Conservation (phyloP, 441 rosid species). For the Erodium chrysanthum region DNA sequence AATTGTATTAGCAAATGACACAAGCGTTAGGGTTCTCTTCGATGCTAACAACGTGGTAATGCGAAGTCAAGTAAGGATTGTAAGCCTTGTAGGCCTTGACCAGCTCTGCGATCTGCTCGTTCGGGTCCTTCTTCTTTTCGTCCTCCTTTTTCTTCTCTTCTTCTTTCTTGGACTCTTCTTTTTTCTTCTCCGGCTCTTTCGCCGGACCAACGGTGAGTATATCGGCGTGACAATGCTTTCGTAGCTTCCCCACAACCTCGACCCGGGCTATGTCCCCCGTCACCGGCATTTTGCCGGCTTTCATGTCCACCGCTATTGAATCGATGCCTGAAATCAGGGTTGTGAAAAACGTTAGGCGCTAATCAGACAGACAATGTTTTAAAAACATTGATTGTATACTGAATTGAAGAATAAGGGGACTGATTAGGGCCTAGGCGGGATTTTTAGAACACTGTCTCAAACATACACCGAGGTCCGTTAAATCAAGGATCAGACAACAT, state of each 20-base stretch:
- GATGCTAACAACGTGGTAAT: slow-evolving; percentile 26
- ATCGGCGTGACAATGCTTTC: slow-evolving; percentile 30
- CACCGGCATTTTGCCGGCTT: slow-evolving; percentile 46
- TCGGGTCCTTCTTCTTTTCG: slow-evolving; percentile 23
- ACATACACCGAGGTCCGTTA: no score
- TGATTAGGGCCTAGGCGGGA: no score
- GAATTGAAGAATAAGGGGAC: no score
- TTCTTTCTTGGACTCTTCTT: slow-evolving; percentile 20
- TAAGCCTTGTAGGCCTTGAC: slow-evolving; percentile 20
- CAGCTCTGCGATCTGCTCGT: slow-evolving; percentile 26
- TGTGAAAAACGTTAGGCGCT: no score
- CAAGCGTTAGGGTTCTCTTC: slow-evolving; percentile 50
- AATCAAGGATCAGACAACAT: no score
- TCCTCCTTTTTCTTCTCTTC: slow-evolving; percentile 17
- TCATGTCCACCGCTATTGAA: slow-evolving; percentile 42
- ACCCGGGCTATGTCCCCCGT: slow-evolving; percentile 44
- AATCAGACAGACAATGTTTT: no score
- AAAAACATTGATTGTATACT: no score
- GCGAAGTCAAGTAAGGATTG: slow-evolving; percentile 23
- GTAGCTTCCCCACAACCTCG: slow-evolving; percentile 32
- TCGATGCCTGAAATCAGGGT: slow-evolving; percentile 48
- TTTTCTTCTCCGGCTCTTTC: slow-evolving; percentile 28
- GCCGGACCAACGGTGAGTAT: slow-evolving; percentile 36
- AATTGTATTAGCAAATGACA: slow-evolving; percentile 28
- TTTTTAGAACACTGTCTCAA: no score